Conservation (phyloP, 2,329 filamentous ascomycete genomes). For the Monilinia fructicola region DNA sequence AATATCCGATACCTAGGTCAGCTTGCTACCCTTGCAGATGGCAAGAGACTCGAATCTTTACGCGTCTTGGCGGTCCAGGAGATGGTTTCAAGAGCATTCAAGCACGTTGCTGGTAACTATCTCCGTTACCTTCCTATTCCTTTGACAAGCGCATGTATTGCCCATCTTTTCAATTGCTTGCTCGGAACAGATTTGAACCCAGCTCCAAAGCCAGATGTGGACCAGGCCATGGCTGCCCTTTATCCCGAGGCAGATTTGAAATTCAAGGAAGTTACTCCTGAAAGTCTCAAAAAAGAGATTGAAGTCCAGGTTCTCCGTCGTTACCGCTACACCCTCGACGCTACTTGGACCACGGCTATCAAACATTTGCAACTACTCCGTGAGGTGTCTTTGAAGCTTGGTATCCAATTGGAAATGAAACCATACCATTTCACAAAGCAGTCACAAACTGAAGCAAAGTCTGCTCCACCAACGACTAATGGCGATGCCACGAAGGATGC, state of each 20-base stretch:
- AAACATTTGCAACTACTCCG: conserved; percentile 83
- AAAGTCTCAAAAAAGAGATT: conserved; percentile 67
- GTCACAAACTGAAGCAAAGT: conserved; percentile 42
- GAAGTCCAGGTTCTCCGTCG: conserved; percentile 68
- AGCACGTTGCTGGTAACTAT: conserved; percentile 81
- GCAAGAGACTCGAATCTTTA: conserved; percentile 73
- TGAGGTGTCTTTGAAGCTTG: conserved; percentile 84
- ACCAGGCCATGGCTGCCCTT: conserved; percentile 68
- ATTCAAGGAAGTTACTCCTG: conserved; percentile 77
- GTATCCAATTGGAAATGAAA: conserved; percentile 81
- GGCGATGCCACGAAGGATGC: conserved; percentile 48
- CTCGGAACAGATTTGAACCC: conserved; percentile 74
- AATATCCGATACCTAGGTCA: conserved; percentile 95
- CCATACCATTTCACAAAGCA: conserved; percentile 65
- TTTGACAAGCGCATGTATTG: conserved; percentile 74
- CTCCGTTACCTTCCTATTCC: conserved; percentile 76
- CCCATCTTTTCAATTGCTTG: conserved; percentile 92
- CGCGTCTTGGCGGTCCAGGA: conserved; percentile 79
- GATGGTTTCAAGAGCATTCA: conserved; percentile 94
- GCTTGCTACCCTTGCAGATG: conserved; percentile 69
- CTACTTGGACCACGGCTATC: conserved; percentile 65
- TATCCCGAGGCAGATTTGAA: conserved; percentile 80
- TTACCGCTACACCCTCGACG: conserved; percentile 72
- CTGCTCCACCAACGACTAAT: conserved; percentile 40
- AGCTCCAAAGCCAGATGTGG: conserved; percentile 75